These are phyloP conservation scores for Pilobolus umbonatus DNA, from an alignment of 192 early-diverging fungal species.

Conservation along the genomic window DNA sequence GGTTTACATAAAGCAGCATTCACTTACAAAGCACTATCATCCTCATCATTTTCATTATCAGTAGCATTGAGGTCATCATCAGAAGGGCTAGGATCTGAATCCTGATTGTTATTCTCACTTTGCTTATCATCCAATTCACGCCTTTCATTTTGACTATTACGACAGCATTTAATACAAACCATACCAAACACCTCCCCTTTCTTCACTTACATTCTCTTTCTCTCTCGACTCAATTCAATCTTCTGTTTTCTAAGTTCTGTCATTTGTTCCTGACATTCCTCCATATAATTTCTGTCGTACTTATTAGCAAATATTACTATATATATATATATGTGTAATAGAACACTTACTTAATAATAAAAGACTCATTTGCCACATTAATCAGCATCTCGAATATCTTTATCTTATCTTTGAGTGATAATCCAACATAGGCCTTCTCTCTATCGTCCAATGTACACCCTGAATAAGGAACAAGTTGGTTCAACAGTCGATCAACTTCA, in stretches of 20 bases:
- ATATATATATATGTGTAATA: not conserved
- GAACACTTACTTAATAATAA: slow-evolving; percentile 43
- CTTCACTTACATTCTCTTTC: slow-evolving; percentile 55
- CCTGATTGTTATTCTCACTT: not conserved
- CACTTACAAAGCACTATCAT: slow-evolving; percentile 24
- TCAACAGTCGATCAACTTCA: slow-evolving; percentile 43
- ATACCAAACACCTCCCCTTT: not conserved
- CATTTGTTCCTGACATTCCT: slow-evolving; percentile 64
- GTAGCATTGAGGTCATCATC: slow-evolving; percentile 14
- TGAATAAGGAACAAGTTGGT: slow-evolving; percentile 37
- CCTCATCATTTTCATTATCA: slow-evolving; percentile 28
- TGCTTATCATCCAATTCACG: slow-evolving; percentile 30
- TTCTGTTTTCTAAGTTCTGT: slow-evolving; percentile 72
- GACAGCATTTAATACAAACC: not conserved
- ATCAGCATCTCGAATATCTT: slow-evolving; percentile 55
- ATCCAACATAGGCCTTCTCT: slow-evolving; percentile 30
- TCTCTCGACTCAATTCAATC: slow-evolving; percentile 63
- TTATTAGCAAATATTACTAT: not conserved
- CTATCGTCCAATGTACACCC: slow-evolving; percentile 38
- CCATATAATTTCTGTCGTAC: slow-evolving; percentile 61
- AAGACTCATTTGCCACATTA: slow-evolving; percentile 56
- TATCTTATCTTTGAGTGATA: slow-evolving; percentile 53
- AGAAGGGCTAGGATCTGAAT: not conserved
- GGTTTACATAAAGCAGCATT: not conserved
- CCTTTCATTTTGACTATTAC: slow-evolving; percentile 29